These are phyloP conservation scores for Xylaria cubensis DNA, from an alignment of 495 filamentous ascomycete genomes.

Conservation along the genomic window DNA sequence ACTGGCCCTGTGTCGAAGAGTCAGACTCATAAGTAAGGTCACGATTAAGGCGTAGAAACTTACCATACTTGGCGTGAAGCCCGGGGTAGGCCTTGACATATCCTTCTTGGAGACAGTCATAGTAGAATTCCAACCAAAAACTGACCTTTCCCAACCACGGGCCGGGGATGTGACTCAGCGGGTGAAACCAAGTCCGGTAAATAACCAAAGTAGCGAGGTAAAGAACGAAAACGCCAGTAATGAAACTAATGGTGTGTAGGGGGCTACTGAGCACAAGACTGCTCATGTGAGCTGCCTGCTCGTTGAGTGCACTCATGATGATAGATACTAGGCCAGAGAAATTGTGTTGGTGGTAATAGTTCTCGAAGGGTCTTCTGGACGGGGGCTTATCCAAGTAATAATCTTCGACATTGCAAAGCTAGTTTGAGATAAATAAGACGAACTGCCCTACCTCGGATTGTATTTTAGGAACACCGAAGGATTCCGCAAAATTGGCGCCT, in stretches of 20 bases:
- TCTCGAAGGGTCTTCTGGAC: background rate
- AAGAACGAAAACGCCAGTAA: background rate
- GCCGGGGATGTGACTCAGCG: conserved; percentile 15
- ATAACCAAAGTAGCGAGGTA: background rate
- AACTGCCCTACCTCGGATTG: too few species aligned
- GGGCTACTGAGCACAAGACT: background rate
- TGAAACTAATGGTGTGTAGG: background rate
- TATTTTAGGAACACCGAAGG: too few species aligned
- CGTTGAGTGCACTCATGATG: conserved; percentile 1
- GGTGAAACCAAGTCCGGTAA: conserved; percentile 10
- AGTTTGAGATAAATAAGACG: too few species aligned
- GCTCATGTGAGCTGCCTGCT: background rate
- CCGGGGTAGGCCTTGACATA: conserved; percentile 12
- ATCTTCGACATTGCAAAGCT: background rate
- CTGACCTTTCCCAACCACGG: conserved; percentile 2
- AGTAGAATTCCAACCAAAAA: conserved; percentile 19
- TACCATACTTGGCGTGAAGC: conserved; percentile 18
- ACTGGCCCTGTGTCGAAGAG: conserved; percentile 4
- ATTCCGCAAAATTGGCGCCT: too few species aligned
- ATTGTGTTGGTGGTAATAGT: background rate
- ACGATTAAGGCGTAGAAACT: background rate
- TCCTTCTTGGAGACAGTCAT: conserved; percentile 5
- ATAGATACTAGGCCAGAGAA: too few species aligned
- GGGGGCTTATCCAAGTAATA: conserved; percentile 6
- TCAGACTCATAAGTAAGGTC: background rate